These are phyloP conservation scores for Magnusiomyces paraingens DNA, from an alignment of 1,139 yeast species.

Conservation along the genomic window DNA sequence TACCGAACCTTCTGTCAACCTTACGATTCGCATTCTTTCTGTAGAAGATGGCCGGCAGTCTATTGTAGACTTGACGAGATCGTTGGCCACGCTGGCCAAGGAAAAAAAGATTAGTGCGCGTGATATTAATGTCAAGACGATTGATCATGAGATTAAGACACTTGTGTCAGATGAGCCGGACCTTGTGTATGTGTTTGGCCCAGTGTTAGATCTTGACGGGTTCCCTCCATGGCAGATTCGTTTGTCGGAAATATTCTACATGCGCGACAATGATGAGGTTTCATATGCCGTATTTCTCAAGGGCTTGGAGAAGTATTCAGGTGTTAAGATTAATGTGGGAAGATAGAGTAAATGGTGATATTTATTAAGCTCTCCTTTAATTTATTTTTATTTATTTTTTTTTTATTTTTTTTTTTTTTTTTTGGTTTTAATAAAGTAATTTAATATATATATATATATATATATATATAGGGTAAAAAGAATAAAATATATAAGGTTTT, in stretches of 20 bases:
- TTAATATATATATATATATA: too few relatives aligned
- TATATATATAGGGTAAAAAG: too few relatives aligned
- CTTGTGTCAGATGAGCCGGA: slow-evolving; percentile 91
- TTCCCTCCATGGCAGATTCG: slow-evolving; percentile 98
- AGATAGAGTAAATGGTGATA: too few relatives aligned
- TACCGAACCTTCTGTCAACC: slow-evolving; percentile 34
- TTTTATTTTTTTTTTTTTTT: too few relatives aligned
- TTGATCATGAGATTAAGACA: slow-evolving; percentile 68
- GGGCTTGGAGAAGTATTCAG: slow-evolving; percentile 72
- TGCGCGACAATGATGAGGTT: slow-evolving; percentile 79
- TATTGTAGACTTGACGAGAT: slow-evolving; percentile 78
- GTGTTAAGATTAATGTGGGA: slow-evolving; percentile 83
- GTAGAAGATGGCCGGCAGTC: slow-evolving; percentile 84
- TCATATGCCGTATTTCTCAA: slow-evolving; percentile 78
- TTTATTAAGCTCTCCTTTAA: too few relatives aligned
- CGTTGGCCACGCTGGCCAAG: slow-evolving; percentile 71
- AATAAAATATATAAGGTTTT: too few relatives aligned
- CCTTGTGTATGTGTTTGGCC: slow-evolving; percentile 76
- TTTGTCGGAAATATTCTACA: slow-evolving; percentile 85
- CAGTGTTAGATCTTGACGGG: slow-evolving; percentile 79
- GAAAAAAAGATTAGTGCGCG: slow-evolving; percentile 53
- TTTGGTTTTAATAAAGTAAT: too few relatives aligned
- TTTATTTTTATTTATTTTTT: too few relatives aligned
- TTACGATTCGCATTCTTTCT: slow-evolving; percentile 62
- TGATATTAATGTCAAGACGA: slow-evolving; percentile 66